A percentile compares a stretch with the other conserved stretches of the same genome.
Conservation (phyloP, 305 asterid genomes). For the Fraxinus floribunda region DNA sequence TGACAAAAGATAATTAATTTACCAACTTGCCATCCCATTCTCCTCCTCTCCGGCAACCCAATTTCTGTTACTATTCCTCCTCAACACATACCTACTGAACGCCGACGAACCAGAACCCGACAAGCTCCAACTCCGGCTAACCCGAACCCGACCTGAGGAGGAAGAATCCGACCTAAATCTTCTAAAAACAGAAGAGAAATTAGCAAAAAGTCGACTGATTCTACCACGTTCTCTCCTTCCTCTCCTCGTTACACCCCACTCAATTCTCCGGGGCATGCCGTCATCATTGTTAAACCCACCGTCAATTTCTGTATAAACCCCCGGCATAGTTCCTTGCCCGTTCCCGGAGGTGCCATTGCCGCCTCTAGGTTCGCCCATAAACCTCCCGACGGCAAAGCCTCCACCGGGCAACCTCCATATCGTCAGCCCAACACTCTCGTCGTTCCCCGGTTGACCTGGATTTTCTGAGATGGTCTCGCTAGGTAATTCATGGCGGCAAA, state of each 20-base stretch:
- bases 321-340: conserved; percentile 39
- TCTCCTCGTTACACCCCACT: conserved; percentile 43
- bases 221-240: conserved; percentile 36
- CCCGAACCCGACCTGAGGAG: conserved; percentile 11
- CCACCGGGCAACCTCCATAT: conserved; percentile 79
- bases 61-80: conserved; percentile 40
- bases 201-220: conserved; percentile 34
- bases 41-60: conserved; percentile 27
- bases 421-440: conserved; percentile 49
- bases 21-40: conserved; percentile 27
- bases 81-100: conserved; percentile 34
- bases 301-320: conserved; percentile 47
- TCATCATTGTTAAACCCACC: conserved; percentile 37
- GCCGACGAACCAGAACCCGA: conserved; percentile 27
- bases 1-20: neutral
- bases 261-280: conserved; percentile 32
- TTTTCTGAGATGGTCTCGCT: conserved; percentile 29
- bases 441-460: conserved; percentile 23
- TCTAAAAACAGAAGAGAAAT: conserved; percentile 39
- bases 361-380: conserved; percentile 36
- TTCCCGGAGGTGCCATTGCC: conserved; percentile 15
- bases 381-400: conserved; percentile 69
- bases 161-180: conserved; percentile 21
- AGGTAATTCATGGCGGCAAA: conserved; percentile 64
- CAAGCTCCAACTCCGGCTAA: conserved; percentile 25